Evolutionary conservation across 2,329 filamentous ascomycete species (phyloP), one percentile per base, ranked within the genome.

Genomic region (Pseudogymnoascus sp.): DNA sequence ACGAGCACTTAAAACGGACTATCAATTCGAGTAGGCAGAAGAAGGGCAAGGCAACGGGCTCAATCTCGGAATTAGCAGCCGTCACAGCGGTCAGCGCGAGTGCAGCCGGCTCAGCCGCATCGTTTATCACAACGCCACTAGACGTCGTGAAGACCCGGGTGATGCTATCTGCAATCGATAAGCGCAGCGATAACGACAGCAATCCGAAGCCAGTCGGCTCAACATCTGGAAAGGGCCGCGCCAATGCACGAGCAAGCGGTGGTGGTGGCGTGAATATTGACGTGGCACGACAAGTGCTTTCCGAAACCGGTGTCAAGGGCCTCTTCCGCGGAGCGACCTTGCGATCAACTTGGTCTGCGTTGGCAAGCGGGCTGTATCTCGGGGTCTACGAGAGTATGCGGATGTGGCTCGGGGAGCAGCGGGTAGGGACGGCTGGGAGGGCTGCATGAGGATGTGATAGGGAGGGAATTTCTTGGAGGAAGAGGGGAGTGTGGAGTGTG

Each of bases 141-240:
- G 92, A 96, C 74, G 91, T 96, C 8, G 83, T 96, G 23, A 96
- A 96, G 78, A 96, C 92, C 67, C 78, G 90, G 60, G 89, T 96
- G 75, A 96, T 96, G 92, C 78, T 96, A 25, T 80, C 82, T 31
- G 85, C 85, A 1, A 79, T 77, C 12, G 73, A 76, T 21, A 66
- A 72, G 67, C 16, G 28, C 69, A 66, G 63, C 63, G 73, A 63
- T 37, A 60, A 60, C 7, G n/a, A 2, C 31, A 60, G 10, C 16
- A 21, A 11, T 31, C 8, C 56, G n/a, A 35, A 38, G 23, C 12
- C 37, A 5, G 3, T 5, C 33, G 28, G 25, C 16, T 12, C 40
- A 35, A 6, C n/a, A 33, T 33, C 47, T 56, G 65, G 70, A 12
- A 70, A 70, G 44, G 68, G 71, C 21, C 71, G 68, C 59, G 59